Base-by-base conservation (phyloP, 352 stramenopile genomes). In the Globisporangium parvum region DNA sequence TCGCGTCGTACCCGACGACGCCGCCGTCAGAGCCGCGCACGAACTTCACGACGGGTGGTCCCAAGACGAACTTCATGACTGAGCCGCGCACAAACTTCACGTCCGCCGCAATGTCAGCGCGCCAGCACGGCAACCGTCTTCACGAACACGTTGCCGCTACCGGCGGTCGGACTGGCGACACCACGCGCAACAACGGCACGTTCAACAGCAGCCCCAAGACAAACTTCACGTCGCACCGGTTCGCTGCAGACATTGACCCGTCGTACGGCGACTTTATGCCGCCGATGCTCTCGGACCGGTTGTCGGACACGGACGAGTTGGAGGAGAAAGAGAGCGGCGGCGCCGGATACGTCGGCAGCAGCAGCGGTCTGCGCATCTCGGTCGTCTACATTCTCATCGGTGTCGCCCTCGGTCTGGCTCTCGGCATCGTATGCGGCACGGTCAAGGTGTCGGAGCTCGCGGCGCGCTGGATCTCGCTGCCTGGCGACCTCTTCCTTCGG, bases 401-500 rank as follows among this genome's bases (percentile, higher is more conserved):
- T 14, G 70, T 82, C 9, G 47, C 72, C 0, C 20, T 83, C 2
- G 82, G 80, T 1, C 55, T 91, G 18, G 69, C 42, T 0, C 65
- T 91, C 0, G 82, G 82, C 17, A 58, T 46, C 41, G 41, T 46
- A 9, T 33, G 2, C 28, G 6, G 28, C 28, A 33, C 67, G 1
- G 15, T 85, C 9, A 60, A 71, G 20, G 63, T 87, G 9, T 82
- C 74, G 1, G n/a, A 60, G 6, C 39, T 79, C 1, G 60, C 65
- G 0, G 73, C 73, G 9, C 52, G 74, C 31, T 87, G 76, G 78
- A 75, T 93, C 21, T 66, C 74, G n/a, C 59, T 92, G 15, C 84
- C 84, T 0, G 81, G 84, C 0, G 75, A 92, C 6, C 63, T 93
- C 45, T 93, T 92, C 58, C 58, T 91, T 6, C 74, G 84, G 20